Percentiles rank a stretch among this genome's conserved stretches.
phyloP scores from a whole-genome alignment of 345 rosid species.

The Salix dunnii region DNA sequence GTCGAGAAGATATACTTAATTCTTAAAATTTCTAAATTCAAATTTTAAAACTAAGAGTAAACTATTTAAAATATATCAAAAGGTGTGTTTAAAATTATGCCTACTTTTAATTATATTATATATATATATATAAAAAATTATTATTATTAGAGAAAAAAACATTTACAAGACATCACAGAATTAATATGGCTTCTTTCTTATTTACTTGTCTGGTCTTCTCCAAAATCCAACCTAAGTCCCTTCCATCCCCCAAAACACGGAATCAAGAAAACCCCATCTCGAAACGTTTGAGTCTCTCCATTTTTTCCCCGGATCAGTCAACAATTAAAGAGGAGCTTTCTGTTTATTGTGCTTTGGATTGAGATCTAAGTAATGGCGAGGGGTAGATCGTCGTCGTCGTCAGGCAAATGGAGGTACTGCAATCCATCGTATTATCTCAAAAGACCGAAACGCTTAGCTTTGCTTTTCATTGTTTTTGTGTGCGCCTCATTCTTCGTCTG shows the following conservation, averaged over 20 bases:
- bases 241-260: background rate
- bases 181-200: background rate
- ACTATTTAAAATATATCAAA: no score
- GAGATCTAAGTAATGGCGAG: constrained; percentile 35
- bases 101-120: no score
- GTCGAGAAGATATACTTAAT: no score
- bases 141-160: no score
- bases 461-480: constrained; percentile 65
- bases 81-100: no score
- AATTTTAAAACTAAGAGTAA: no score
- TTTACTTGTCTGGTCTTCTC: background rate
- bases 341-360: background rate
- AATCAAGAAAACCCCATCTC: background rate
- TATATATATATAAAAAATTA: no score
- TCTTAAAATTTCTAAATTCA: no score
- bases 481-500: constrained; percentile 55
- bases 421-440: constrained; percentile 70
- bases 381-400: constrained; percentile 42
- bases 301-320: background rate
- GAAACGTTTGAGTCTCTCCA: background rate
- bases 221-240: background rate
- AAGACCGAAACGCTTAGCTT: constrained; percentile 69
- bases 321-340: background rate
- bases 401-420: constrained; percentile 50
- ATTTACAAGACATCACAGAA: no score